These are phyloP conservation scores for Venturia pyrina DNA, from an alignment of 2,329 filamentous ascomycete genomes.

Conservation along the genomic window DNA sequence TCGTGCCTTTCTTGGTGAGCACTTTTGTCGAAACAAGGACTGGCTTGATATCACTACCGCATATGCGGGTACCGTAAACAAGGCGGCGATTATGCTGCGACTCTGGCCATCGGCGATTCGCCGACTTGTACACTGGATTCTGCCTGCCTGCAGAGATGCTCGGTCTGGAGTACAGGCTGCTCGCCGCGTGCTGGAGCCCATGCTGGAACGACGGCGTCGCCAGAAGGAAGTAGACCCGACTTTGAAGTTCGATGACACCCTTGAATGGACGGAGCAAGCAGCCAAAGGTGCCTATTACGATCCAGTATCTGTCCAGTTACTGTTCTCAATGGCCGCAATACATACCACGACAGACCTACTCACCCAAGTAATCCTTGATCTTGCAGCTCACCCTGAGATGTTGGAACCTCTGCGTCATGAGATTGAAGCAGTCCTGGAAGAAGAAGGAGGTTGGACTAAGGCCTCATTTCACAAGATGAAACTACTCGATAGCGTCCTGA, in stretches of 20 bases:
- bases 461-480: slow-evolving; percentile 14
- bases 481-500: slow-evolving; percentile 17
- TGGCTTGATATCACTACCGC: slow-evolving; percentile 23
- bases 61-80: slow-evolving; percentile 25
- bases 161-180: slow-evolving; percentile 9
- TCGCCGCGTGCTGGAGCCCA: neutral
- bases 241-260: slow-evolving; percentile 26
- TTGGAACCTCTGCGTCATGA: slow-evolving; percentile 17
- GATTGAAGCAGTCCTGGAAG: slow-evolving; percentile 12
- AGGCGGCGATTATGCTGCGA: slow-evolving; percentile 18
- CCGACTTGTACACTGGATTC: slow-evolving; percentile 15
- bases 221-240: slow-evolving; percentile 18
- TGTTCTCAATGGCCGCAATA: slow-evolving; percentile 14
- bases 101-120: slow-evolving; percentile 20
- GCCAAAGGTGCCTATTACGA: slow-evolving; percentile 14
- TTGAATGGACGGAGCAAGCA: slow-evolving; percentile 25
- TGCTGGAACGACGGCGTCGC: neutral
- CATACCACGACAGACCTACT: slow-evolving; percentile 14
- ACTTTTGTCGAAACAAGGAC: slow-evolving; percentile 21
- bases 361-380: slow-evolving; percentile 16
- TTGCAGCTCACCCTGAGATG: slow-evolving; percentile 17
- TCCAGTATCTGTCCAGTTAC: slow-evolving; percentile 14
- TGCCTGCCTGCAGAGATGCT: slow-evolving; percentile 19
- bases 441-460: slow-evolving; percentile 15
- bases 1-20: slow-evolving; percentile 22